Base-by-base conservation (phyloP, 495 filamentous ascomycete species). In the Chlorociboria aeruginascens region DNA sequence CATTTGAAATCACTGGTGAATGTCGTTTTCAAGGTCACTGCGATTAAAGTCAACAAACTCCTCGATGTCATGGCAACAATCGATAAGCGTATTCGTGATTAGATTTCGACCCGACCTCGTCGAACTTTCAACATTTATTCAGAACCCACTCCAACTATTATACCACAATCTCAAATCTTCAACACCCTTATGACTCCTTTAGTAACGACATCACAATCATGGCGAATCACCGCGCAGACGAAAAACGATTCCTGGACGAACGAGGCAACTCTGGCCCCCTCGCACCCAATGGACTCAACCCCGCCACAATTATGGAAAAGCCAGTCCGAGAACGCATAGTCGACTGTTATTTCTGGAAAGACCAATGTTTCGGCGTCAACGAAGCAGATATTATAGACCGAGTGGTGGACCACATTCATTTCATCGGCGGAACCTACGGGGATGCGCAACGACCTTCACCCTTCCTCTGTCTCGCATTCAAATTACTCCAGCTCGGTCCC, bases 291-390 rank as follows among this genome's bases (percentile, higher is more conserved):
- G 85, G 87, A 34, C 77, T 89, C 54, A 95, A 95, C 67, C 89
- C 89, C 0, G 81, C 85, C 7, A 85, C 83, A 7, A 85, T 96
- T 33, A 81, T 96, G 70, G 89, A 96, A 58, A 92, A 89, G 61
- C 81, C 86, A 11, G 86, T 94, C 48, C 83, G 88, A 49, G 90
- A 98, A 62, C 88, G 92, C 58, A 96, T 98, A 64, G 79, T 86
- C 47, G 85, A 94, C 51, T 83, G 78, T 53, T 92, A 93, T 68
- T 98, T 95, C 70, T 98, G 86, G 85, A 95, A 96, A 66, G 93
- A 97, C 63, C 89, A 95, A 64, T 93, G 89, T 61, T 98, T 96
- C 69, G 92, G 83, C 17, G 69, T 98, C 51, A 97, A 97, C 67
- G 86, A 88, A 45, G 86, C 71, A 71, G 54, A 95, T 83, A 44